Evolutionary conservation across 2,329 filamentous ascomycete species (phyloP).

Genomic region (Neonectria faginata): DNA sequence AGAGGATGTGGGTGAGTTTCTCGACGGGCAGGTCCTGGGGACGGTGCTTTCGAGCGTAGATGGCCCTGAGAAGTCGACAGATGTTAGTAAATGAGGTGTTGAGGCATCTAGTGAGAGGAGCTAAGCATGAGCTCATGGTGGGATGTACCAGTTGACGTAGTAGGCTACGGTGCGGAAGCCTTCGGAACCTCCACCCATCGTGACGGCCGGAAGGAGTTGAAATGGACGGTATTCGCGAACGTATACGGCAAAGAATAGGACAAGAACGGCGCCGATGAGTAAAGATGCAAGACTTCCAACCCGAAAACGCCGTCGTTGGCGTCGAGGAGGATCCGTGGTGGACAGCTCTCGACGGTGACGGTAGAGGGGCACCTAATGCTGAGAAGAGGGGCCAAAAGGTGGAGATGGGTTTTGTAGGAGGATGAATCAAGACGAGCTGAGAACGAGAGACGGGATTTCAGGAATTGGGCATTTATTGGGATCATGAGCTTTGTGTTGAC

Average conservation of each 20-base stretch:
- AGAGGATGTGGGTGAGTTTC: slow-evolving; percentile 89
- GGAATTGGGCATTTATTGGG: background rate
- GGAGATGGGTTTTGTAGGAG: slow-evolving; percentile 1
- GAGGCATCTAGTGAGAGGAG: slow-evolving; percentile 1
- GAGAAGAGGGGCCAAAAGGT: slow-evolving; percentile 10
- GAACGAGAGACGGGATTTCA: slow-evolving; percentile 1
- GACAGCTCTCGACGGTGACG: slow-evolving; percentile 8
- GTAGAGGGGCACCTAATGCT: slow-evolving; percentile 14
- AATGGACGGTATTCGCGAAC: slow-evolving; percentile 21
- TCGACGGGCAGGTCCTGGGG: slow-evolving; percentile 85
- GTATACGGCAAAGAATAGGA: slow-evolving; percentile 28
- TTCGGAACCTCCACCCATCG: slow-evolving; percentile 59
- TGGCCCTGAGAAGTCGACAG: slow-evolving; percentile 65
- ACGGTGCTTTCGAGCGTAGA: slow-evolving; percentile 87
- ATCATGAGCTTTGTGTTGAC: background rate
- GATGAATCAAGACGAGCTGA: slow-evolving; percentile 7
- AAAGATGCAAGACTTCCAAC: slow-evolving; percentile 13
- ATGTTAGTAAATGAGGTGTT: slow-evolving; percentile 31
- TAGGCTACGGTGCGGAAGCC: slow-evolving; percentile 77
- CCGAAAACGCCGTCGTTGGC: slow-evolving; percentile 25
- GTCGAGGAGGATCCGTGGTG: slow-evolving; percentile 35
- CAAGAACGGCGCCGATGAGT: slow-evolving; percentile 25
- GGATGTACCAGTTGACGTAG: slow-evolving; percentile 74
- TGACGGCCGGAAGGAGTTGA: slow-evolving; percentile 22
- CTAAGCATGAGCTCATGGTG: background rate